These are phyloP conservation scores for Microsporum audouinii DNA, from an alignment of 2,329 filamentous ascomycete genomes.

Conservation along the genomic window DNA sequence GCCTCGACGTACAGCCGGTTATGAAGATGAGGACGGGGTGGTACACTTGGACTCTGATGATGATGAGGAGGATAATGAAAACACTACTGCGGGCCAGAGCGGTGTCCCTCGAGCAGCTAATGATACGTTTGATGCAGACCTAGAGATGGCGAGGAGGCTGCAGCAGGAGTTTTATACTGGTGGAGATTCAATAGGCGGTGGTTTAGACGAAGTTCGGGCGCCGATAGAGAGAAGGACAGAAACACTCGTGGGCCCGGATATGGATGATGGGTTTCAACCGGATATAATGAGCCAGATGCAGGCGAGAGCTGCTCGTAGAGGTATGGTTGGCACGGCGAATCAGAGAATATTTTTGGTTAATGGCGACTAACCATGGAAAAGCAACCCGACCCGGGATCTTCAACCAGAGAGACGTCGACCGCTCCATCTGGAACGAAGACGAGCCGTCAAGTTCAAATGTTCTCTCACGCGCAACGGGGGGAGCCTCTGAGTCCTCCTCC, in stretches of 20 bases:
- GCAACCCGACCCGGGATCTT: conserved; percentile 51
- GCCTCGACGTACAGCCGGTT: conserved; percentile 25
- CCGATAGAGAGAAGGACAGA: conserved; percentile 87
- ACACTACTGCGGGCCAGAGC: conserved; percentile 17
- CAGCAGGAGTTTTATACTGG: conserved; percentile 81
- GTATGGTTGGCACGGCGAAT: background rate
- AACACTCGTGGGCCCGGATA: conserved; percentile 67
- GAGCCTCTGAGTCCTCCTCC: conserved; percentile 51
- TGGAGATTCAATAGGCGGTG: conserved; percentile 34
- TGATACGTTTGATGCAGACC: conserved; percentile 68
- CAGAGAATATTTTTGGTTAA: background rate
- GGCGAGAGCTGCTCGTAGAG: conserved; percentile 11
- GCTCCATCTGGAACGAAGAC: conserved; percentile 49
- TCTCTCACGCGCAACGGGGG: conserved; percentile 52
- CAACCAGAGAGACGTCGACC: conserved; percentile 48
- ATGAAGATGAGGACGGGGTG: conserved; percentile 47
- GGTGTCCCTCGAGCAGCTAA: conserved; percentile 20
- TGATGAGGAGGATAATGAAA: conserved; percentile 38
- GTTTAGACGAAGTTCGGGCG: conserved; percentile 55
- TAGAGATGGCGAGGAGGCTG: conserved; percentile 78
- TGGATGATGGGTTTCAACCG: conserved; percentile 28
- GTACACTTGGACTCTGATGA: conserved; percentile 71
- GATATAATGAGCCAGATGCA: background rate
- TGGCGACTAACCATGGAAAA: background rate
- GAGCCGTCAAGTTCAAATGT: conserved; percentile 40